Evolutionary conservation across 2,329 filamentous ascomycete genomes (phyloP).

Genomic region (Pestalotiopsis sp.): DNA sequence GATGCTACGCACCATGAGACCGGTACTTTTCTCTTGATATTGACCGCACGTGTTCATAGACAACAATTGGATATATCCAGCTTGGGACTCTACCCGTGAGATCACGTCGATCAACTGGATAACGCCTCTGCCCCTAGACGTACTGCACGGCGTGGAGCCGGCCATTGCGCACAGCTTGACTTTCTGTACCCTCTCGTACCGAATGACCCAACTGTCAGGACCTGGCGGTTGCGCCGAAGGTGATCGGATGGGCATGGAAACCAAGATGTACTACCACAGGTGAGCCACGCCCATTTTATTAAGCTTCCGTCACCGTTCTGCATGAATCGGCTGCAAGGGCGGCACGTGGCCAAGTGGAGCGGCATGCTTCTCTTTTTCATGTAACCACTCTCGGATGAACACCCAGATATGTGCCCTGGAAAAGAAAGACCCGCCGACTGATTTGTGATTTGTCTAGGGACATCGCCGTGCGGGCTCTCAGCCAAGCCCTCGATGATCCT

Average conservation of each 20-base stretch:
- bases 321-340: background rate
- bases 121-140: constrained; percentile 16
- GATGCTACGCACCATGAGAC: background rate
- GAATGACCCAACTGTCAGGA: constrained; percentile 16
- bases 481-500: constrained; percentile 27
- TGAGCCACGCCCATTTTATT: background rate
- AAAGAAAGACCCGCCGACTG: background rate
- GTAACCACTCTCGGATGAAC: background rate
- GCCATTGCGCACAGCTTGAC: constrained; percentile 23
- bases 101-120: constrained; percentile 16
- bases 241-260: constrained; percentile 1
- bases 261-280: constrained; percentile 5
- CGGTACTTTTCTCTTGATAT: background rate
- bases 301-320: background rate
- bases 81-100: constrained; percentile 18
- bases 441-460: constrained; percentile 17
- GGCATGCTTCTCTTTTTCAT: constrained; percentile 25
- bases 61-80: constrained; percentile 4
- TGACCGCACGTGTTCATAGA: background rate
- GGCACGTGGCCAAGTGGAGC: constrained; percentile 14
- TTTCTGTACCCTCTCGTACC: constrained; percentile 23
- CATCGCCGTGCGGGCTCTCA: constrained; percentile 31
- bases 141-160: constrained; percentile 17
- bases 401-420: background rate
- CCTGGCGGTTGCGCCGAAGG: constrained; percentile 8